Evolutionary conservation across 257 asterid species (phyloP).

Genomic region (Plantago ovata): DNA sequence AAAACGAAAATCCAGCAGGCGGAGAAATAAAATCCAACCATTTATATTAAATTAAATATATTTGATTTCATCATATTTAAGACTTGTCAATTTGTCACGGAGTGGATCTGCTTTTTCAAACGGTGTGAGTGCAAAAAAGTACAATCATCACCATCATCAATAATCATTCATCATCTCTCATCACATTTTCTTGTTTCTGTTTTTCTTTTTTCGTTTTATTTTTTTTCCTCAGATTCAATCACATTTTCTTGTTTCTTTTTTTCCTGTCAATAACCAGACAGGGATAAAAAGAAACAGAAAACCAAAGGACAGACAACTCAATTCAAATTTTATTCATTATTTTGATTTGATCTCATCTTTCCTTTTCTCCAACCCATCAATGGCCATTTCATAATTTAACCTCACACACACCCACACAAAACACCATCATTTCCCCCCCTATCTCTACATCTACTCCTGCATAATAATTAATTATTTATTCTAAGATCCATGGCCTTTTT

Average conservation of each 20-base stretch:
- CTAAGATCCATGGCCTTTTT: conserved; percentile 31
- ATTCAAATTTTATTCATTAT: conserved; percentile 26
- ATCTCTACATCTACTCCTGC: conserved; percentile 18
- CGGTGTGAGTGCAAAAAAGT: too few relatives aligned
- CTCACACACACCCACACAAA: conserved; percentile 7
- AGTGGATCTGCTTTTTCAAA: too few relatives aligned
- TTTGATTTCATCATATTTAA: too few relatives aligned
- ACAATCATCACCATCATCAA: too few relatives aligned
- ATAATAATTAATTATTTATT: conserved; percentile 20
- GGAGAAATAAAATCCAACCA: too few relatives aligned
- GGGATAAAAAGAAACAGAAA: conserved; percentile 13
- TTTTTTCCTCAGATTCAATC: too few relatives aligned
- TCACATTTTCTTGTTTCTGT: too few relatives aligned
- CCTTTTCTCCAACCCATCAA: conserved; percentile 27
- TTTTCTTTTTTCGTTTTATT: too few relatives aligned
- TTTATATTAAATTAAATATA: too few relatives aligned
- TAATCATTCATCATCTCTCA: too few relatives aligned
- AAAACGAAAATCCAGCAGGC: too few relatives aligned
- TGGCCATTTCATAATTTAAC: conserved; percentile 32
- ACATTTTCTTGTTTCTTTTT: not conserved
- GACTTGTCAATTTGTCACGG: too few relatives aligned
- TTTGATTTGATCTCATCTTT: conserved; percentile 16
- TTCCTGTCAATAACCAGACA: not conserved
- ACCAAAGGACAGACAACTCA: conserved; percentile 17
- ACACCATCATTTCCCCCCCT: conserved; percentile 12